These are phyloP conservation scores for Neofusicoccum cordaticola DNA, from an alignment of 2,329 filamentous ascomycete genomes.

Conservation along the genomic window DNA sequence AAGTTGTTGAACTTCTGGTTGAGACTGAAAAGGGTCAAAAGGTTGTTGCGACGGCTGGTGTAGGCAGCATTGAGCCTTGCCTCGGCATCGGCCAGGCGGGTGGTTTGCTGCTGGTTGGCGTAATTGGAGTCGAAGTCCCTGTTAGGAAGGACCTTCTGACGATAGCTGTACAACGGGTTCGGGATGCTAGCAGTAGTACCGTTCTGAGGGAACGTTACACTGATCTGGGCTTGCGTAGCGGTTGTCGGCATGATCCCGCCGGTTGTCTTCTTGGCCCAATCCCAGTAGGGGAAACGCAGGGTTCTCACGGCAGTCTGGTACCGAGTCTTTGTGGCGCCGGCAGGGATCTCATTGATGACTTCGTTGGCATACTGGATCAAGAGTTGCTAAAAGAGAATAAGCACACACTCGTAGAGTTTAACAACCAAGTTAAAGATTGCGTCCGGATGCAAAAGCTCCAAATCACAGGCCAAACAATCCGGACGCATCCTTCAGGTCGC, in stretches of 20 bases:
- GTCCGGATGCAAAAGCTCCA: too few relatives aligned
- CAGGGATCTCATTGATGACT: constrained; percentile 36
- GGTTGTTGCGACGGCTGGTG: constrained; percentile 16
- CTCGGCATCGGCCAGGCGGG: constrained; percentile 46
- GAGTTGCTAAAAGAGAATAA: constrained; percentile 31
- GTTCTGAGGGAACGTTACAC: constrained; percentile 34
- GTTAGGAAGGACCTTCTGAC: constrained; percentile 25
- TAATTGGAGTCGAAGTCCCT: constrained; percentile 33
- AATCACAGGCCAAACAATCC: too few relatives aligned
- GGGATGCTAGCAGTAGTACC: constrained; percentile 27
- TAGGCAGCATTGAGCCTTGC: constrained; percentile 15
- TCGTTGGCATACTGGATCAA: constrained; percentile 35
- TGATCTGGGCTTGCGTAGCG: constrained; percentile 34
- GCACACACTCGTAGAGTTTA: not conserved
- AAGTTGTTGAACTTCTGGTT: constrained; percentile 19
- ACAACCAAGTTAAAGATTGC: too few relatives aligned
- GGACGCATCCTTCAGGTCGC: too few relatives aligned
- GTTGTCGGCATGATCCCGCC: constrained; percentile 32
- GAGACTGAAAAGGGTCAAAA: constrained; percentile 21
- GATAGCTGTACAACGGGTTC: constrained; percentile 40
- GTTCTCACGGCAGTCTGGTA: constrained; percentile 37
- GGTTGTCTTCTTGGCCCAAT: constrained; percentile 39
- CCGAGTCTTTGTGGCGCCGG: constrained; percentile 27
- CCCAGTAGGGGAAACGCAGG: constrained; percentile 45
- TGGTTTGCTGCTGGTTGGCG: constrained; percentile 13